phyloP scores from a whole-genome alignment of 2,329 filamentous ascomycete genomes.

The Metarhizium anisopliae region DNA sequence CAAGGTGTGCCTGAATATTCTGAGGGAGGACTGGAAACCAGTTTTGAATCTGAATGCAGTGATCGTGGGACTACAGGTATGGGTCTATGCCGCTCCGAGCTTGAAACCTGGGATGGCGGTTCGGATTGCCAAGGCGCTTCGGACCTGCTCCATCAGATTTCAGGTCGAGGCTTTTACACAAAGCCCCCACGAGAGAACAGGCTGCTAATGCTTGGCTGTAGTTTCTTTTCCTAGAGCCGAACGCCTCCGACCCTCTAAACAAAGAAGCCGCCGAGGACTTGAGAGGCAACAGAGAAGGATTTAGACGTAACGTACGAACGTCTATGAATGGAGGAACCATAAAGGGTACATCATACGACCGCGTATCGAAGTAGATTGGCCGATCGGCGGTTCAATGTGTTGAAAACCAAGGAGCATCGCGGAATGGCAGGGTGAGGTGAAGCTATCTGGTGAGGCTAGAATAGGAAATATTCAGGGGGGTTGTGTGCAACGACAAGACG shows the following conservation, averaged over 20 bases:
- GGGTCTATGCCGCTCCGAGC: background rate
- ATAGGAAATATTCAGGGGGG: background rate
- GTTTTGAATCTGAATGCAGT: conserved; percentile 95
- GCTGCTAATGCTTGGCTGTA: conserved; percentile 28
- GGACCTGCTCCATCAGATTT: background rate
- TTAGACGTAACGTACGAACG: conserved; percentile 81
- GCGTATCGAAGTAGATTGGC: conserved; percentile 56
- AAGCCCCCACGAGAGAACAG: background rate
- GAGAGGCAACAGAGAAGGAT: conserved; percentile 73
- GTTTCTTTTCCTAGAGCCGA: conserved; percentile 97
- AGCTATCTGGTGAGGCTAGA: background rate
- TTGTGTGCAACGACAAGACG: background rate
- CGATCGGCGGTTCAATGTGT: background rate
- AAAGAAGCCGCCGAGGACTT: conserved; percentile 96
- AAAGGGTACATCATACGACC: conserved; percentile 65
- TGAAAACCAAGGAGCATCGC: no score
- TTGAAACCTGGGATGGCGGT: background rate
- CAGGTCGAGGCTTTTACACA: background rate
- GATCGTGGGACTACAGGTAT: conserved; percentile 82
- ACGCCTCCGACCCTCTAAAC: conserved; percentile 94
- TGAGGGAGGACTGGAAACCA: conserved; percentile 98
- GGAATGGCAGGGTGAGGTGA: no score
- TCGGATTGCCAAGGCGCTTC: background rate
- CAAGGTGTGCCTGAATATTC: conserved; percentile 95
- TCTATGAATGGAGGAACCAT: conserved; percentile 77